Base-by-base conservation (phyloP, 192 early-diverging fungal genomes). In the Gorgonomyces haynaldii region DNA sequence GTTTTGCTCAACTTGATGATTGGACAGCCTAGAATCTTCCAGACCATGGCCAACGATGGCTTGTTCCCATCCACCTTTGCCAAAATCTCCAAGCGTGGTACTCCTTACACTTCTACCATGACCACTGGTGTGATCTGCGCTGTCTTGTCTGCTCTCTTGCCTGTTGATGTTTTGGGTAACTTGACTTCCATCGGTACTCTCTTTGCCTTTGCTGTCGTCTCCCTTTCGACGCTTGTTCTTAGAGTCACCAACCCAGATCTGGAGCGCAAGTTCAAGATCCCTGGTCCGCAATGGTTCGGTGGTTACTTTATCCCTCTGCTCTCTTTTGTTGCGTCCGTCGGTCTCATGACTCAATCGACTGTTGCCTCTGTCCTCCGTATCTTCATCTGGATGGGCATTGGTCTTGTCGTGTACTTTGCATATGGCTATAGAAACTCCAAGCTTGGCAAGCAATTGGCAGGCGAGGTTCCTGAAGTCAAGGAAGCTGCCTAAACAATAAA, bases 21-120 rank as follows among this genome's bases (percentile, higher is more conserved):
- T 45, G 84, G 70, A 27, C 91, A 94, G 62, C 82, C 88, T 2
- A 87, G 91, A 47, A 86, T 94, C 32, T 84, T 90, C 40, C 79
- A 82, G 26, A 66, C 83, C 23, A 90, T 94, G 91, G 81, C 87
- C 16, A 28, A 34, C 5, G 90, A 94, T 62, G 88, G 91, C 3
- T 57, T 94, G 24, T 67, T 93, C n/a, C 87, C 88, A 1, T 29
- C 60, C 10, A 45, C 76, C 12, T 82, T 90, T 50, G 70, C 79
- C 19, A 74, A 75, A 27, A 60, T 89, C 24, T 76, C 70, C 8
- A 52, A 31, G 0, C 81, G 82, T 69, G 67, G 76, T 62, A 91
- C 85, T 1, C 88, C 88, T 7, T 79, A 81, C 30, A 52, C 85
- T 21, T 64, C 84, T 9, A 91, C 85, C 2, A 37, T 85, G 24